Conservation (phyloP, 768 basidiomycete genomes). For the Exsudoporus frostii region DNA sequence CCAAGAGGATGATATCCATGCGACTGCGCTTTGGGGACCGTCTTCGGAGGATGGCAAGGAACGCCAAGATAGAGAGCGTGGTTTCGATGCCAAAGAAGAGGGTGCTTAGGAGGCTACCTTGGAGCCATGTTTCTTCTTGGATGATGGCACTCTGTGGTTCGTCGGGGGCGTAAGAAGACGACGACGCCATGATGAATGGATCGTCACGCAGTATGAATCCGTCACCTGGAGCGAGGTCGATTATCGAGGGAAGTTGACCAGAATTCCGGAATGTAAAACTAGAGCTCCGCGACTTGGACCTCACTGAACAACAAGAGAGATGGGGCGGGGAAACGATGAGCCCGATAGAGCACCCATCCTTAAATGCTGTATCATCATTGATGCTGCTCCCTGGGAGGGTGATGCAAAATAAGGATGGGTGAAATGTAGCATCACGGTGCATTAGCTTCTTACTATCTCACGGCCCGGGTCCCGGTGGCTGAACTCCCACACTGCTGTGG, state of each 20-base stretch:
- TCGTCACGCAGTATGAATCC: neutral
- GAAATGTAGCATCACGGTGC: no score
- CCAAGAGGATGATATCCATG: neutral
- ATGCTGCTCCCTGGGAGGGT: no score
- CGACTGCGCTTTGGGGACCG: neutral
- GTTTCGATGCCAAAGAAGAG: constrained; percentile 11
- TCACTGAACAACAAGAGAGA: no score
- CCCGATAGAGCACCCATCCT: no score
- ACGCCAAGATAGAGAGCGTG: constrained; percentile 1
- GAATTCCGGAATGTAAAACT: no score
- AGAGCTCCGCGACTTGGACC: neutral
- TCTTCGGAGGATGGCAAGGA: neutral
- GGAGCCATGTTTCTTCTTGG: constrained; percentile 13
- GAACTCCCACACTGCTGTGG: no score
- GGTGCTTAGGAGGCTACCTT: constrained; percentile 7
- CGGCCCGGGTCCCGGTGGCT: no score
- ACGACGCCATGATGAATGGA: neutral
- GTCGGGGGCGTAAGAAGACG: neutral
- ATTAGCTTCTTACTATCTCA: no score
- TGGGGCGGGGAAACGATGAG: no score
- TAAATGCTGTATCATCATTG: no score
- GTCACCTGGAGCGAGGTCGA: neutral
- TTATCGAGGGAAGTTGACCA: neutral
- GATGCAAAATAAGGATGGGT: no score
- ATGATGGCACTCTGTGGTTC: constrained; percentile 2